phyloP scores from a whole-genome alignment of 2,329 filamentous ascomycete genomes.

The Piedraia hortae region DNA sequence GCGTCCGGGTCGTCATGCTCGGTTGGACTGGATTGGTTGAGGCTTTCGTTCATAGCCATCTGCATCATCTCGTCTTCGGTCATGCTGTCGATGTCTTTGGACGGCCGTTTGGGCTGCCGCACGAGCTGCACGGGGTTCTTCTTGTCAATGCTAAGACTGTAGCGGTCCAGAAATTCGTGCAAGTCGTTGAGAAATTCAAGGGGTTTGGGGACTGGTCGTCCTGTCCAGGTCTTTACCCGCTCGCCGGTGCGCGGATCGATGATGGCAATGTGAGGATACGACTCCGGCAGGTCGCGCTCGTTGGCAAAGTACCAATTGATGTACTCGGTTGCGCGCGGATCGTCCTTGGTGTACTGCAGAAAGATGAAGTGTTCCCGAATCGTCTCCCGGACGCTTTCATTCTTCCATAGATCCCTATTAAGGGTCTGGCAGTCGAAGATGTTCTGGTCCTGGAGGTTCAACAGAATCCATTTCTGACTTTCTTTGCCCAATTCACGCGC shows the following conservation, averaged over 20 bases:
- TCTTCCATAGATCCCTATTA: constrained; percentile 92
- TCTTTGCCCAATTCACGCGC: constrained; percentile 69
- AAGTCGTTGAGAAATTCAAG: constrained; percentile 72
- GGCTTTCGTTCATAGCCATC: constrained; percentile 70
- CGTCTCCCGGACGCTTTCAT: constrained; percentile 47
- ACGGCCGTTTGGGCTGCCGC: constrained; percentile 33
- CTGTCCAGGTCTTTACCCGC: constrained; percentile 89
- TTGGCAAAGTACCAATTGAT: constrained; percentile 65
- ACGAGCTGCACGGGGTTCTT: constrained; percentile 77
- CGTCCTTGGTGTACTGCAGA: constrained; percentile 74
- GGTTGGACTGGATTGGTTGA: constrained; percentile 26
- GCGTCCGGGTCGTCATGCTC: constrained; percentile 62
- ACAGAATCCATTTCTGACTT: constrained; percentile 74
- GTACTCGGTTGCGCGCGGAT: constrained; percentile 51
- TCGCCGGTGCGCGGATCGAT: constrained; percentile 88
- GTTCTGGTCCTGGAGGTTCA: constrained; percentile 81
- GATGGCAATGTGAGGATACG: constrained; percentile 88
- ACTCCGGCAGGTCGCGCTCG: constrained; percentile 51
- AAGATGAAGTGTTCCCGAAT: constrained; percentile 86
- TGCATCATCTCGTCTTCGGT: constrained; percentile 95
- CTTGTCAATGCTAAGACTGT: constrained; percentile 62
- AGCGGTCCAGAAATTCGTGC: constrained; percentile 88
- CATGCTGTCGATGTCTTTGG: constrained; percentile 65
- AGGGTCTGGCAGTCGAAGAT: constrained; percentile 86
- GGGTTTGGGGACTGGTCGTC: constrained; percentile 46